Base-by-base conservation (phyloP, 23 red algal genomes). In the Chondrus crispus region DNA sequence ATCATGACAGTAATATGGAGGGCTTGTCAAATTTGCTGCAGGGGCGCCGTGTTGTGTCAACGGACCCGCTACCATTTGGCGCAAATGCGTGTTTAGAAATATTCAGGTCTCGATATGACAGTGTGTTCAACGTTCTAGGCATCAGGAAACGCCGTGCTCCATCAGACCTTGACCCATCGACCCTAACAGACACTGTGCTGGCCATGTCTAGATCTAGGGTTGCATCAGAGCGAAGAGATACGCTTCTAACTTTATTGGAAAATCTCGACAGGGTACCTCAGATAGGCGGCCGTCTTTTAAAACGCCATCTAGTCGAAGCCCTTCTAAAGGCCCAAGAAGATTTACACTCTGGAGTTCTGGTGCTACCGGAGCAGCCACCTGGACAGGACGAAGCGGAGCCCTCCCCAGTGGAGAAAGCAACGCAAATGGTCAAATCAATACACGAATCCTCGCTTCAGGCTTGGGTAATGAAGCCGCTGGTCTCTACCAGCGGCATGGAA, bases 381-480 rank as follows among this genome's bases (percentile, higher is more conserved):
- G 35, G 7, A 66, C 7, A 66, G 9, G 60, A 8, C 60, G 1
- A 66, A 66, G 35, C 60, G 35, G 26, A 66, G 60, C 35, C 0
- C 18, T 32, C 35, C 26, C 60, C 60, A 32, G 60, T 6, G 26
- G 60, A 66, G 6, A 64, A 66, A 66, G 18, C 26, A 0, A 7
- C 6, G 26, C 26, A 84, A 20, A 39, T 84, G 43, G 18, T 60
- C 43, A 26, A 60, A 10, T 11, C 9, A 40, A 48, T 84, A 9
- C 44, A 36, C 48, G 28, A 62, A 29, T 40, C 47, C 20, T 84
- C 79, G 2, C 2, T 84, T 2, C 3, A 39, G 9, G 58, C 79
- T 16, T 84, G 79, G 52, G 51, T 84, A 3, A 60, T 62, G 79
- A 84, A 84, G 10, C 76, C 46, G 3, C 76, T 81, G 4, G 76